Base-by-base conservation (phyloP, 164 flowering plant genomes). In the Berberis vulgaris region DNA sequence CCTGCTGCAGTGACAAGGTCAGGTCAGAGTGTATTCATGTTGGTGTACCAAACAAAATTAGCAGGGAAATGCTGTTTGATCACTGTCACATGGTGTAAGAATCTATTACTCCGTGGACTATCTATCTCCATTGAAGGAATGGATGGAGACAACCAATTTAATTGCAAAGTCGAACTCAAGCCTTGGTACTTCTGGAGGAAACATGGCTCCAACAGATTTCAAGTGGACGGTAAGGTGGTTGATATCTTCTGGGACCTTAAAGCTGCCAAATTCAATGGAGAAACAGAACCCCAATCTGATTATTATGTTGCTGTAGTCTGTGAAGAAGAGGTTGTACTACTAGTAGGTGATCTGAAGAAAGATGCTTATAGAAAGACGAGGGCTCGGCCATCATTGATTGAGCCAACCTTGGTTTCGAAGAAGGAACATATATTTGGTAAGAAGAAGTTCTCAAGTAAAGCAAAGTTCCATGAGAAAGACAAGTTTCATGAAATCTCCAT, bases 51-150 rank as follows among this genome's bases (percentile, higher is more conserved):
- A 59, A 77, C 80, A 55, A 74, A 77, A 65, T 69, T 77, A 41
- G 77, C 76, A 10, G 72, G 81, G 65, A 80, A 79, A 41, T 79
- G 87, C 71, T 81, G 88, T 12, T 59, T 75, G 49, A 80, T 89
- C 59, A 86, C 88, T 2, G 68, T 87, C 12, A 81, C 94, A 47
- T 89, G 97, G 97, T 83, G 85, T 80, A 84, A 82, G 77, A 86
- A 82, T 60, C 61, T 84, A 56, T 52, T 87, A 39, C 84, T 83
- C 52, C 91, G 80, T 65, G 88, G 91, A 59, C 78, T 89, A 1
- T 82, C 89, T 2, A 73, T 89, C 7, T 79, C 87, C 7, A 70
- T 87, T 1, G 82, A 79, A 57, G 85, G 84, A 4, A 64, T 69
- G 2, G 74, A 74, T 0, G 83, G 77, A 2, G 83, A 69, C 40